Percentiles rank a stretch among this genome's conserved stretches.
These are phyloP conservation scores for Kwoniella newhampshirensis DNA, from an alignment of 768 basidiomycete species.

Conservation along the genomic window DNA sequence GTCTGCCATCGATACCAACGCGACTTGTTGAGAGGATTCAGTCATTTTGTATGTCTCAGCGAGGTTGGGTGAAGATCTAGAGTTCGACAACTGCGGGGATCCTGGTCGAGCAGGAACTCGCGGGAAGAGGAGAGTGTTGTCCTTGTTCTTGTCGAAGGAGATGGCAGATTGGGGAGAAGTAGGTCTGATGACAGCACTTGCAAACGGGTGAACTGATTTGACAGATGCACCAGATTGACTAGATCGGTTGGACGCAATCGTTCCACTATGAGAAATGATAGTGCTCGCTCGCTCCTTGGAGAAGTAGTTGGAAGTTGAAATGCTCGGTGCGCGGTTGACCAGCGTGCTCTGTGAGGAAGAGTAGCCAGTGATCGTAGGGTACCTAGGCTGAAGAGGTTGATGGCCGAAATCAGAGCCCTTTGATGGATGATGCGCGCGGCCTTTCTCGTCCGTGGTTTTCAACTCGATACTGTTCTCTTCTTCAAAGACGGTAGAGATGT, in stretches of 20 bases:
- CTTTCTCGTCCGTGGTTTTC: conserved; percentile 2
- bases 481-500: conserved; percentile 47
- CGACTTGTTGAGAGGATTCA: conserved; percentile 35
- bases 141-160: conserved; percentile 17
- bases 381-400: background rate
- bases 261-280: conserved; percentile 8
- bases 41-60: conserved; percentile 26
- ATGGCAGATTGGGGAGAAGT: too few relatives aligned
- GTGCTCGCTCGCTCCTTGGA: conserved; percentile 12
- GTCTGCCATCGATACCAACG: conserved; percentile 37
- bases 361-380: conserved; percentile 1
- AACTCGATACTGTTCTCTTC: conserved; percentile 29
- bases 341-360: conserved; percentile 20
- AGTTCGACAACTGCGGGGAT: conserved; percentile 2
- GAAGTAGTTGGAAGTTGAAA: conserved; percentile 9
- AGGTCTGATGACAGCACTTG: conserved; percentile 34
- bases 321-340: conserved; percentile 12
- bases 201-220: conserved; percentile 40
- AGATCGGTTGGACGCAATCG: conserved; percentile 20
- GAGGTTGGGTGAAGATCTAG: conserved; percentile 35
- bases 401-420: background rate
- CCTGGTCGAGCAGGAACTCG: conserved; percentile 4
- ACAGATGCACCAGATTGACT: conserved; percentile 14
- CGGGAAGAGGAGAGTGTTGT: conserved; percentile 14
- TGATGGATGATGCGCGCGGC: background rate